Base-by-base conservation (phyloP, 108 stramenopile species). In the Cyclostephanos invisitatus region DNA sequence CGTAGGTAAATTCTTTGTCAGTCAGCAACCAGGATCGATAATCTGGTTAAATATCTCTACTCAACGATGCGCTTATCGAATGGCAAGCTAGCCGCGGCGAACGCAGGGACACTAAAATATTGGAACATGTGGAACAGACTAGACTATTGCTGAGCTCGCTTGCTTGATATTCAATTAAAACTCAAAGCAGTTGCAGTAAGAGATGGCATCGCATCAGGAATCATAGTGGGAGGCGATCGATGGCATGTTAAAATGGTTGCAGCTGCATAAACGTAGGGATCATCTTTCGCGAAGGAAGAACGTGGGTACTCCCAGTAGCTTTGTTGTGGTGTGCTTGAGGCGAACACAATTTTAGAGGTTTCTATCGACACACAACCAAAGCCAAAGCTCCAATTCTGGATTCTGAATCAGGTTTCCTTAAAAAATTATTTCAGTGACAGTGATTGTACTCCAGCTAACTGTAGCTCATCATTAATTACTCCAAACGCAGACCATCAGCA, bases 61-160 rank as follows among this genome's bases (percentile, higher is more conserved):
- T n/a, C 49, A 25, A 60, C 69, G 21, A 77, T 65, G 62, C 48
- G 69, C 28, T 64, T 49, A 24, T 62, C 49, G 3, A 36, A 74
- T 56, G 87, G 87, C 2, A 42, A 61, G 29, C 68, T 90, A 17
- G 59, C 77, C 9, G 70, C 29, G 3, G 8, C 15, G 27, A 42
- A 68, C 20, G 18, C 29, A 17, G 48, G 48, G 46, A 63, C 56
- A 12, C 68, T 86, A 14, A 38, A 59, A 14, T 37, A 64, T 9
- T 91, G 86, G 85, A 91, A 91, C 35, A 85, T 89, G 85, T 87
- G 85, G 86, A 73, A 79, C 35, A 88, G 90, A 48, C 62, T 55
- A 7, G 75, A 87, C 20, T 91, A 5, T 58, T 91, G 32, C 69
- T 91, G 72, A 91, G 89, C 61, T 65, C 85, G 1, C 47, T 91